phyloP scores from a whole-genome alignment of 768 basidiomycete species.

The Kwoniella mangroviensis region DNA sequence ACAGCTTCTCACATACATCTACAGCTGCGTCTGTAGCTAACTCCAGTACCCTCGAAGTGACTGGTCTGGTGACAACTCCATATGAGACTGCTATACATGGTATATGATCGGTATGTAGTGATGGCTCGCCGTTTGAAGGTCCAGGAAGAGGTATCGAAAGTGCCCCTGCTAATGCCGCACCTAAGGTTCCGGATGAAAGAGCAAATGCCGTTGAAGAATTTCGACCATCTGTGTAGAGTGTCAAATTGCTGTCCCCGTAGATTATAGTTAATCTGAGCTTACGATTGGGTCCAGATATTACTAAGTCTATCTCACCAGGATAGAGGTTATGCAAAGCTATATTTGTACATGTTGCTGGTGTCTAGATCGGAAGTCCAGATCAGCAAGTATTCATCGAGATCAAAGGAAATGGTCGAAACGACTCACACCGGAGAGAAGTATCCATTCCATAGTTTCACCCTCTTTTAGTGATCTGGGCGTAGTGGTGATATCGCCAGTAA shows the following conservation, averaged over 20 bases:
- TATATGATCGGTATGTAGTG: conserved; percentile 44
- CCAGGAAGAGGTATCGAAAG: conserved; percentile 58
- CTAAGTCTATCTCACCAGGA: conserved; percentile 82
- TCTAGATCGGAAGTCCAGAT: conserved; percentile 32
- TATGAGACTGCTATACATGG: conserved; percentile 89
- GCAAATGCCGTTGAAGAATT: conserved; percentile 75
- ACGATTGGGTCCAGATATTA: conserved; percentile 60
- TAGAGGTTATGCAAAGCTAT: conserved; percentile 88
- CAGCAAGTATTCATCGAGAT: background rate
- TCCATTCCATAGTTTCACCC: conserved; percentile 86
- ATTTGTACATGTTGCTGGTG: conserved; percentile 84
- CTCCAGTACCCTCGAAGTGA: conserved; percentile 65
- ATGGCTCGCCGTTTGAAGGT: conserved; percentile 29
- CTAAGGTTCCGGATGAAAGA: conserved; percentile 89
- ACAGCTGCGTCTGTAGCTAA: conserved; percentile 75
- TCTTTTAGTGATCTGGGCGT: conserved; percentile 70
- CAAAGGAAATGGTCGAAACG: background rate
- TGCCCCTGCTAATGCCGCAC: conserved; percentile 78
- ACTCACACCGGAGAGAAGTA: conserved; percentile 74
- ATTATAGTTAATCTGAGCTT: conserved; percentile 9
- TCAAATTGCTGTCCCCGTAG: conserved; percentile 1
- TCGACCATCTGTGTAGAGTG: conserved; percentile 15
- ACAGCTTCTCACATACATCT: conserved; percentile 73
- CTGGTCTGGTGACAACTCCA: conserved; percentile 74
- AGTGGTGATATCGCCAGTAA: conserved; percentile 68